Conservation (phyloP, 2,329 filamentous ascomycete genomes). For the Phialemoniopsis sp. region DNA sequence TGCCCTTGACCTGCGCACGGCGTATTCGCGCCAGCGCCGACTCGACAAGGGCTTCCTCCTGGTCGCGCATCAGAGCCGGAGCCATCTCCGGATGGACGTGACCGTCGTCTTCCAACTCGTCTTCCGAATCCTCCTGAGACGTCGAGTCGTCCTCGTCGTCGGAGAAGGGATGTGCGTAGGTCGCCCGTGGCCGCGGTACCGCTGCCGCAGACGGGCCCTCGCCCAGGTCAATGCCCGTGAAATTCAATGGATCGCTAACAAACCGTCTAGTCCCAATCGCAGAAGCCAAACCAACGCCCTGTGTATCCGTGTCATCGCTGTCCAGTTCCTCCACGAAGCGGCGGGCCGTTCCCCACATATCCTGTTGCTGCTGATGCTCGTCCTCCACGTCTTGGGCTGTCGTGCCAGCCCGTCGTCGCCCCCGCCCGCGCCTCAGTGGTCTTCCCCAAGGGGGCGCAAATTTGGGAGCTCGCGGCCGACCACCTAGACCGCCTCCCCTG, state of each 20-base stretch:
- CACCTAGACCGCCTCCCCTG: conserved; percentile 99
- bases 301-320: conserved; percentile 50
- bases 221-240: conserved; percentile 56
- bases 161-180: conserved; percentile 2
- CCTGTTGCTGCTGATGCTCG: conserved; percentile 4
- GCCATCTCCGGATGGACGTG: conserved; percentile 50
- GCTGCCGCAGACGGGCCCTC: conserved; percentile 27
- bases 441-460: conserved; percentile 96
- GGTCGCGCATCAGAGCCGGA: conserved; percentile 42
- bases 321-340: conserved; percentile 64
- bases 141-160: conserved; percentile 37
- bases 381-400: too few relatives aligned
- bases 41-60: conserved; percentile 73
- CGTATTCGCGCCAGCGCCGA: conserved; percentile 77
- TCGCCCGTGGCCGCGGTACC: conserved; percentile 17
- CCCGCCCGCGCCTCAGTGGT: conserved; percentile 87
- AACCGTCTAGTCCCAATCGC: conserved; percentile 41
- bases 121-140: conserved; percentile 44
- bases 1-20: conserved; percentile 71
- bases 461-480: conserved; percentile 99
- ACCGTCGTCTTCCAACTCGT: conserved; percentile 41
- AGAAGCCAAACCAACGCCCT: conserved; percentile 47
- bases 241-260: conserved; percentile 55
- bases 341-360: conserved; percentile 29
- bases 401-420: conserved; percentile 36